A percentile compares a stretch with the other conserved stretches of the same genome.
Evolutionary conservation across 306 rosid genomes (phyloP).

Genomic region (Arachis stenosperma): DNA sequence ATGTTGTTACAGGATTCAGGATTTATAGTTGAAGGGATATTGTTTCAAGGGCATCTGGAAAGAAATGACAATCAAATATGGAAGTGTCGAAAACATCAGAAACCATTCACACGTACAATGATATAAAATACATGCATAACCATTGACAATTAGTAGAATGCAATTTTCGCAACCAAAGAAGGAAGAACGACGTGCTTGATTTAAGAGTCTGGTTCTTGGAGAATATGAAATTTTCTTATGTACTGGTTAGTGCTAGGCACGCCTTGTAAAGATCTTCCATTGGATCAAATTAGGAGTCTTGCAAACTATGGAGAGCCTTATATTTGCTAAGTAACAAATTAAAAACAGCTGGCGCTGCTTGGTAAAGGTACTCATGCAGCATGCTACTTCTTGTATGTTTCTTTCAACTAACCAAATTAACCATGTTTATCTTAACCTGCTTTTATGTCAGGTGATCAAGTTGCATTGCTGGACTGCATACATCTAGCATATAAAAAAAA

Average conservation of each 20-base stretch:
- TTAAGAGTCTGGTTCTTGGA: background rate
- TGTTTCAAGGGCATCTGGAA: background rate
- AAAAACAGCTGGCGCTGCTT: background rate
- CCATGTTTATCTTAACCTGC: conserved; percentile 34
- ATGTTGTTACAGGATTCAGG: conserved; percentile 8
- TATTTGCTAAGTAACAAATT: background rate
- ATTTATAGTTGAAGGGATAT: background rate
- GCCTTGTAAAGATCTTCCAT: background rate
- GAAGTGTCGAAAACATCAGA: background rate
- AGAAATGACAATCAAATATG: background rate
- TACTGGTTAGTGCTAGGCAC: background rate
- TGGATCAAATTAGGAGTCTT: background rate
- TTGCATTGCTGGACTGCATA: conserved; percentile 31
- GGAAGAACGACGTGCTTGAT: background rate
- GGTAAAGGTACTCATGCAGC: background rate
- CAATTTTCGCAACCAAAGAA: background rate
- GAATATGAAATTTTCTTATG: conserved; percentile 4
- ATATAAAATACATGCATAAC: background rate
- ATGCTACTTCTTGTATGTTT: background rate
- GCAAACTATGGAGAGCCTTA: conserved; percentile 4
- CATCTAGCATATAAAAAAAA: background rate
- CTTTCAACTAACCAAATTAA: conserved; percentile 15
- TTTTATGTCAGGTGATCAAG: conserved; percentile 47
- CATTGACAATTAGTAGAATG: background rate
- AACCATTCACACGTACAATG: background rate